Evolutionary conservation across 371 early-diverging fungal species (phyloP).

Genomic region (Catenaria anguillulae): DNA sequence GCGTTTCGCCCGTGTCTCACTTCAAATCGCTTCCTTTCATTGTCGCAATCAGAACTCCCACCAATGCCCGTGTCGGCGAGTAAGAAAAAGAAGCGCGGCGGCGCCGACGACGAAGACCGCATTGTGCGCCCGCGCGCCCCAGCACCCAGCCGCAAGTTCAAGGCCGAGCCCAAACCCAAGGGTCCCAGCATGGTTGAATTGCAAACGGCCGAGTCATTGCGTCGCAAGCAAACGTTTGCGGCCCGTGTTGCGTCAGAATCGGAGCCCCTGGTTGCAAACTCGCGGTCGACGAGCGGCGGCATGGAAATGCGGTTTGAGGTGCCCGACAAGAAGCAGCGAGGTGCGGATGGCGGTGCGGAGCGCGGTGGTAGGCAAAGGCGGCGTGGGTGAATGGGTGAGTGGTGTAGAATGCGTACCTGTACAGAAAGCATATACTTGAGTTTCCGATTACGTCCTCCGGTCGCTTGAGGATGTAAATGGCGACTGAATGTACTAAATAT

Average conservation of each 20-base stretch:
- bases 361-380: too few species aligned
- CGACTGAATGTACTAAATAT: too few species aligned
- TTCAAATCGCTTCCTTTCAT: too few species aligned
- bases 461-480: too few species aligned
- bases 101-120: neutral
- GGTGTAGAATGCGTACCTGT: too few species aligned
- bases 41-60: too few species aligned
- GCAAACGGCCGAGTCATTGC: conserved; percentile 14
- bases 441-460: too few species aligned
- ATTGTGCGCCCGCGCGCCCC: neutral
- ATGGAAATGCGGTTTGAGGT: conserved; percentile 49
- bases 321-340: conserved; percentile 16
- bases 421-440: too few species aligned
- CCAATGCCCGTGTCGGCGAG: too few species aligned
- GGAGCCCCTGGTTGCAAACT: conserved; percentile 20
- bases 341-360: too few species aligned
- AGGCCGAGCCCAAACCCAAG: conserved; percentile 7
- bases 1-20: too few species aligned
- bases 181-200: conserved; percentile 11
- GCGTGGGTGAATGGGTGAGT: too few species aligned
- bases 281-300: conserved; percentile 44
- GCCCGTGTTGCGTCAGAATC: conserved; percentile 18
- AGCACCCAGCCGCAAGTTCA: neutral
- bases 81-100: neutral
- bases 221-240: conserved; percentile 20